Evolutionary conservation across 2,329 filamentous ascomycete genomes (phyloP).

Genomic region (Aaosphaeria pasadenensis): DNA sequence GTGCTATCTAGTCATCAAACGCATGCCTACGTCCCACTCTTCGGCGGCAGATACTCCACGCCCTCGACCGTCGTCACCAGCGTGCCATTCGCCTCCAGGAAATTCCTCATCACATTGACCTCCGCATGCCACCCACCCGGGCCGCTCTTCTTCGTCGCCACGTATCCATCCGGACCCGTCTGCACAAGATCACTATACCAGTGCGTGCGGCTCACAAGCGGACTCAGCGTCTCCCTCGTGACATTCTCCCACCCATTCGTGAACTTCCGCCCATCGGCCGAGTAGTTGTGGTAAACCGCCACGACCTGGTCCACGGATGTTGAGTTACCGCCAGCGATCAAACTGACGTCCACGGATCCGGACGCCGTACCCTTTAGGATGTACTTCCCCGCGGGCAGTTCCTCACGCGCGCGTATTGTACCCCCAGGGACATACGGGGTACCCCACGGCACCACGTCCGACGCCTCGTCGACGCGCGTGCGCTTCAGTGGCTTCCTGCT

Average conservation of each 20-base stretch:
- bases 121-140: conserved; percentile 37
- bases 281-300: conserved; percentile 36
- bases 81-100: conserved; percentile 41
- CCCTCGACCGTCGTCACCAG: conserved; percentile 38
- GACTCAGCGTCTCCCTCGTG: conserved; percentile 5
- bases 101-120: conserved; percentile 36
- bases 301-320: conserved; percentile 12
- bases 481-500: conserved; percentile 23
- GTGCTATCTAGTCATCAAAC: no score
- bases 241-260: conserved; percentile 35
- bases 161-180: conserved; percentile 16
- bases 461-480: conserved; percentile 13
- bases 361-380: neutral
- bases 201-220: conserved; percentile 14
- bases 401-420: neutral
- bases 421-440: conserved; percentile 22
- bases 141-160: conserved; percentile 38
- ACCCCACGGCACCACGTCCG: conserved; percentile 34
- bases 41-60: conserved; percentile 34
- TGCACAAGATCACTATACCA: conserved; percentile 41
- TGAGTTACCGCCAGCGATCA: no score
- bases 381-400: neutral
- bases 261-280: conserved; percentile 32
- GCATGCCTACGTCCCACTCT: no score
- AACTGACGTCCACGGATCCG: conserved; percentile 6